Evolutionary conservation across 345 rosid species (phyloP).

Genomic region (Lepidium aucheri): DNA sequence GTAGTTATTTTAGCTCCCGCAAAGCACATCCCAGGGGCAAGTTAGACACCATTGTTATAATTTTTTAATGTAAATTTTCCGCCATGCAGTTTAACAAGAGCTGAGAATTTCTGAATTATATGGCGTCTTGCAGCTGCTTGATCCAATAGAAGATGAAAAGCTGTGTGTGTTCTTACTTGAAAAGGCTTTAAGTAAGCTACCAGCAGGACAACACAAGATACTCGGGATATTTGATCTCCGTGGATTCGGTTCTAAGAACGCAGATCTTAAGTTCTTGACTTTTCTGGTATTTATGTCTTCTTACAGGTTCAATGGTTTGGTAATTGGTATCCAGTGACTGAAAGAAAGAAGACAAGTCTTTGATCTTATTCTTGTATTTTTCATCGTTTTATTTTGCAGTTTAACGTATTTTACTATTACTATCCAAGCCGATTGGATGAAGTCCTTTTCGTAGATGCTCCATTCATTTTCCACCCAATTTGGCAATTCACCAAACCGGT

Average conservation of each 20-base stretch:
- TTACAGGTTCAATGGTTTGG: neutral
- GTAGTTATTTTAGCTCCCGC: constrained; percentile 83
- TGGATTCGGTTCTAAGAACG: constrained; percentile 54
- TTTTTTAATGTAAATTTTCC: no score
- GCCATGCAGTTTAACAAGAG: neutral
- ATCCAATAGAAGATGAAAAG: constrained; percentile 63
- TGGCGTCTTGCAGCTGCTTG: constrained; percentile 44
- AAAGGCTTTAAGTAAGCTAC: constrained; percentile 71
- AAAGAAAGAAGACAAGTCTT: neutral
- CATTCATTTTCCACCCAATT: constrained; percentile 71
- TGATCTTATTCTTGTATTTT: neutral
- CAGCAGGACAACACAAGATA: constrained; percentile 59
- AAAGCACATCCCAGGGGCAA: constrained; percentile 68
- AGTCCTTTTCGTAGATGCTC: constrained; percentile 90
- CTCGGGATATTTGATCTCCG: constrained; percentile 78
- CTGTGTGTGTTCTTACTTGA: constrained; percentile 65
- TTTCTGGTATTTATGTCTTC: constrained; percentile 53
- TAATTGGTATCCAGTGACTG: constrained; percentile 1
- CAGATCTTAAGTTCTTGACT: constrained; percentile 64
- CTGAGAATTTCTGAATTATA: neutral
- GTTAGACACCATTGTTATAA: constrained; percentile 24
- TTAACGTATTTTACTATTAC: constrained; percentile 78
- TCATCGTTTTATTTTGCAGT: constrained; percentile 40
- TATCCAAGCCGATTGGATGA: constrained; percentile 81
- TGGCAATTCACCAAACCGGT: constrained; percentile 81